Base-by-base conservation (phyloP, 73 alveolate species). In the Diophrys appendiculata region DNA sequence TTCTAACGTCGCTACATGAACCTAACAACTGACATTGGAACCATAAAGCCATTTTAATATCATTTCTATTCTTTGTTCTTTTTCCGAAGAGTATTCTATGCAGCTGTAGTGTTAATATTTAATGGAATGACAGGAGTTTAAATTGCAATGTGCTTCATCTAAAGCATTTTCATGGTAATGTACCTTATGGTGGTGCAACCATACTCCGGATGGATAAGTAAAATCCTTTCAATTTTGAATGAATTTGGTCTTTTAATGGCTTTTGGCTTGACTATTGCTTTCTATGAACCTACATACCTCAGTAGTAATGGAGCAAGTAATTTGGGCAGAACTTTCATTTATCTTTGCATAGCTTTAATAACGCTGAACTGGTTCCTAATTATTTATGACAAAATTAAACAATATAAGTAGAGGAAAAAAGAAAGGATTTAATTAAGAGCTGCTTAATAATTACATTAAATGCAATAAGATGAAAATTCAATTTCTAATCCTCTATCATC, bases 51-150 rank as follows among this genome's bases (percentile, higher is more conserved):
- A 5, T 53, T 72, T 11, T 22, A 71, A 72, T 72, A 43, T 34
- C 71, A 72, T 26, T 72, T 72, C 31, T 13, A 25, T 2, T 72
- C 72, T 1, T 53, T 72, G 0, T 72, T 72, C 53, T 72, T 52
- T 3, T 52, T 72, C 53, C n/a, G 81, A 52, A 72, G 81, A 72
- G 71, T 29, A 1, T 3, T 72, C n/a, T 72, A 72, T 43, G 81
- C 81, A 13, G 69, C 56, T 27, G 26, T 72, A 1, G 25, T 72
- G 14, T 53, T 72, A 1, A 3, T 72, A 43, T 43, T 43, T n/a
- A n/a, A n/a, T 43, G 60, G 60, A 18, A 11, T 43, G 5, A 43
- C n/a, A 11, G 60, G n/a, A 11, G 18, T 43, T 18, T 43, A 11
- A 43, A 43, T 43, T 43, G 60, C 18, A 11, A 43, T 43, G 60